Evolutionary conservation across 108 stramenopile species (phyloP).

Genomic region (Schizochytrium sp.): DNA sequence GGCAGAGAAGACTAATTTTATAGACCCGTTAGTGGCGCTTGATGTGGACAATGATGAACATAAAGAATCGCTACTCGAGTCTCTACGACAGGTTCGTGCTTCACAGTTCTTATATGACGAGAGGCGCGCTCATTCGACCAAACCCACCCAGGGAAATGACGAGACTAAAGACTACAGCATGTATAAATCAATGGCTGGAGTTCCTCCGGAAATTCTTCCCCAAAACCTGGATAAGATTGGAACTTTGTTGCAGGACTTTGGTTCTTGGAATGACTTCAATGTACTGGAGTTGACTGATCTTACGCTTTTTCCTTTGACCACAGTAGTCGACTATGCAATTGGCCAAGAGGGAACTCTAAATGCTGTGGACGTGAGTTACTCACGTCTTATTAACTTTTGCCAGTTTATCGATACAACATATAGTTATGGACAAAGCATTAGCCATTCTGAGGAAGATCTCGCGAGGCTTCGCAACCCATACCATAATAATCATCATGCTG

Average conservation of each 20-base stretch:
- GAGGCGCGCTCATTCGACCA: too few species aligned
- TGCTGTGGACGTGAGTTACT: constrained; percentile 41
- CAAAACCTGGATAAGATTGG: background rate
- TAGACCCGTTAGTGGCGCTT: too few species aligned
- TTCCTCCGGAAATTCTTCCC: background rate
- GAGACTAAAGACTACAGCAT: background rate
- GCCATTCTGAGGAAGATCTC: constrained; percentile 12
- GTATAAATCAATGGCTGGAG: background rate
- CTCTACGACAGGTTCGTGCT: too few species aligned
- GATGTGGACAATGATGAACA: too few species aligned
- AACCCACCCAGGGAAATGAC: background rate
- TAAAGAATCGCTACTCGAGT: background rate
- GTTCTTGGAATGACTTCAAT: constrained; percentile 12
- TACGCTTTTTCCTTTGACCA: constrained; percentile 26
- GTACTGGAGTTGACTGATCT: background rate
- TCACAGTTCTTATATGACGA: too few species aligned
- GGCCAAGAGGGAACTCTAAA: background rate
- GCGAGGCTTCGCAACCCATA: constrained; percentile 63
- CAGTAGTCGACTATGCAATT: constrained; percentile 10
- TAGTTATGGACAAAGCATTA: constrained; percentile 17
- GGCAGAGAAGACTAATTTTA: too few species aligned
- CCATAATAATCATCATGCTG: constrained; percentile 73
- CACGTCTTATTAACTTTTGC: constrained; percentile 54
- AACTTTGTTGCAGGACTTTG: background rate
- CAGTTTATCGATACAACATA: constrained; percentile 18